Conservation (phyloP, 179 eudicot species). For the Corrigiola litoralis region DNA sequence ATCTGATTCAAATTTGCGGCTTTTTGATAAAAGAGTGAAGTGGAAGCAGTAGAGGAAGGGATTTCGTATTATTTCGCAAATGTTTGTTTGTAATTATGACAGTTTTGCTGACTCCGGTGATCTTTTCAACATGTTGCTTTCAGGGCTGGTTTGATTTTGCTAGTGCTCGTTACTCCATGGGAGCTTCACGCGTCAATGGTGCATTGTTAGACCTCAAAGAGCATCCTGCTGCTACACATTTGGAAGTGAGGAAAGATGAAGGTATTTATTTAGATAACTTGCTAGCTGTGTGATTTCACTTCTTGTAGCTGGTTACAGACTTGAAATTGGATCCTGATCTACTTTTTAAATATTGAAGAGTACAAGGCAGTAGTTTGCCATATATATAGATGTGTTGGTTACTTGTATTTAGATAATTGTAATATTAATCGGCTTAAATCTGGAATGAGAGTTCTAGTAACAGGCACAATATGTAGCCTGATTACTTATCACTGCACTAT, state of each 20-base stretch:
- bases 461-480: no score
- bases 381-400: not conserved
- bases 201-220: conserved; percentile 63
- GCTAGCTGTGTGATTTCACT: not conserved
- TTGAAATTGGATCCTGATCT: not conserved
- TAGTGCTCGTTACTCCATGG: conserved; percentile 90
- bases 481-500: no score
- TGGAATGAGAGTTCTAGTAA: not conserved
- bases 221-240: conserved; percentile 62
- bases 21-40: not conserved
- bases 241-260: conserved; percentile 39
- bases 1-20: no score
- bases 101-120: not conserved
- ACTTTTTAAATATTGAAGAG: no score
- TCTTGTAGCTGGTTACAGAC: not conserved
- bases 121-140: not conserved
- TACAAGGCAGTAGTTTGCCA: no score
- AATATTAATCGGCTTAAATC: not conserved
- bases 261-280: conserved; percentile 29
- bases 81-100: not conserved
- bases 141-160: conserved; percentile 89
- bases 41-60: not conserved
- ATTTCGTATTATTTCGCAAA: no score
- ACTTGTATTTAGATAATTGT: not conserved
- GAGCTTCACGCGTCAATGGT: conserved; percentile 67